Evolutionary conservation across 140 eudicot genomes (phyloP).

Genomic region (Cichorium intybus): DNA sequence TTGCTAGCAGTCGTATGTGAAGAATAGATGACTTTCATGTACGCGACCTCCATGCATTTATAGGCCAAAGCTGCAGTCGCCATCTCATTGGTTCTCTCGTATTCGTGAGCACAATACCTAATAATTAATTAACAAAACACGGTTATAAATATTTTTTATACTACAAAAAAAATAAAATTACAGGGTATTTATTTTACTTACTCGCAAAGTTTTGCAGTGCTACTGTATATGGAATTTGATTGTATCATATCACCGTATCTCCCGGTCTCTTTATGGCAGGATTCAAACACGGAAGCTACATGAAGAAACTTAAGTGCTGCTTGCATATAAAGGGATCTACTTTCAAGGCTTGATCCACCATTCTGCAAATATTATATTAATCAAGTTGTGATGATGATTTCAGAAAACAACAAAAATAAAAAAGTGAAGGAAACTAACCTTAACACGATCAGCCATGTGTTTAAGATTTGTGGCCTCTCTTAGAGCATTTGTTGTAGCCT

Average conservation of each 20-base stretch:
- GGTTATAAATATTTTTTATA: too few relatives aligned
- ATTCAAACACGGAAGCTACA: conserved; percentile 83
- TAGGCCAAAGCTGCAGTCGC: conserved; percentile 93
- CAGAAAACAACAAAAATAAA: background rate
- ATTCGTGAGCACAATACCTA: conserved; percentile 96
- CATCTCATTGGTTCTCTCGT: conserved; percentile 79
- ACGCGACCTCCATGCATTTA: conserved; percentile 92
- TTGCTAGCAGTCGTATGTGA: conserved; percentile 60
- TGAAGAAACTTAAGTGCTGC: conserved; percentile 88
- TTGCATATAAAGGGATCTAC: conserved; percentile 68
- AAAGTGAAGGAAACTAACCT: conserved; percentile 44
- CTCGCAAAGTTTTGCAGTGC: conserved; percentile 93
- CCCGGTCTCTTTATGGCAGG: conserved; percentile 50
- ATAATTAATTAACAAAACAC: conserved; percentile 10
- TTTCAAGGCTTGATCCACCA: conserved; percentile 64
- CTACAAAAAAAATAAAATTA: too few relatives aligned
- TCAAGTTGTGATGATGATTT: background rate
- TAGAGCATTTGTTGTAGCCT: conserved; percentile 76
- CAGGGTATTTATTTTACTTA: conserved; percentile 49
- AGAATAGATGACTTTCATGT: conserved; percentile 75
- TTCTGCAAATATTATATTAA: conserved; percentile 45
- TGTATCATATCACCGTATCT: conserved; percentile 68
- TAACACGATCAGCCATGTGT: conserved; percentile 91
- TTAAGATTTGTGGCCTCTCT: conserved; percentile 93
- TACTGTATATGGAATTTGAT: conserved; percentile 63